These are phyloP conservation scores for Aquilaria agallochum DNA, from an alignment of 441 rosid species.

Conservation along the genomic window DNA sequence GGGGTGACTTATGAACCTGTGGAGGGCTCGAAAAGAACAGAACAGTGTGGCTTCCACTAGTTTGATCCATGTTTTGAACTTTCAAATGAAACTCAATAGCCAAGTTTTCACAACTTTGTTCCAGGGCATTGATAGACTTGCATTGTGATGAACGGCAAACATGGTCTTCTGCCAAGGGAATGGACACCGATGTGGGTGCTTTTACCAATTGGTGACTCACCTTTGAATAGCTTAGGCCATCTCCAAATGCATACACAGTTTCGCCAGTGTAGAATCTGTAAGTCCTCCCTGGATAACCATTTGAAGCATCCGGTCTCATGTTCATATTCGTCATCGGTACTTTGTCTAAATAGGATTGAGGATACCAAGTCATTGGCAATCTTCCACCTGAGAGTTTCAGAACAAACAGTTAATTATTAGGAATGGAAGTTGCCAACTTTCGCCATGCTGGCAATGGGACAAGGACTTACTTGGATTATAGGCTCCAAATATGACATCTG, in stretches of 20 bases:
- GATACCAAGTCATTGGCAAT: constrained; percentile 97
- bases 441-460: neutral
- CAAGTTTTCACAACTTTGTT: constrained; percentile 33
- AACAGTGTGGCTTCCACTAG: constrained; percentile 66
- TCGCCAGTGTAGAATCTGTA: constrained; percentile 86
- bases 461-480: constrained; percentile 65
- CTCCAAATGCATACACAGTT: constrained; percentile 71
- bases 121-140: constrained; percentile 45
- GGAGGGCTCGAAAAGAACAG: constrained; percentile 77
- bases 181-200: constrained; percentile 42
- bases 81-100: constrained; percentile 43
- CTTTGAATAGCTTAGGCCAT: constrained; percentile 61
- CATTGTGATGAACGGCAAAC: constrained; percentile 52
- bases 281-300: constrained; percentile 84
- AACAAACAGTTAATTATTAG: neutral
- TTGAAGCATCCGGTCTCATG: constrained; percentile 77
- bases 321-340: constrained; percentile 97
- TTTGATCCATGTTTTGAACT: constrained; percentile 45
- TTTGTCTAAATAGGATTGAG: constrained; percentile 64
- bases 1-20: constrained; percentile 60
- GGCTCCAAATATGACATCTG: constrained; percentile 69
- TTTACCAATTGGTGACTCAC: constrained; percentile 39
- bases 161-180: constrained; percentile 47
- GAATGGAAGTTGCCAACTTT: neutral
- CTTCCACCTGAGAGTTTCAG: constrained; percentile 53